phyloP scores from a whole-genome alignment of 208 protist genomes.

The Trypanosomatidae sp. region DNA sequence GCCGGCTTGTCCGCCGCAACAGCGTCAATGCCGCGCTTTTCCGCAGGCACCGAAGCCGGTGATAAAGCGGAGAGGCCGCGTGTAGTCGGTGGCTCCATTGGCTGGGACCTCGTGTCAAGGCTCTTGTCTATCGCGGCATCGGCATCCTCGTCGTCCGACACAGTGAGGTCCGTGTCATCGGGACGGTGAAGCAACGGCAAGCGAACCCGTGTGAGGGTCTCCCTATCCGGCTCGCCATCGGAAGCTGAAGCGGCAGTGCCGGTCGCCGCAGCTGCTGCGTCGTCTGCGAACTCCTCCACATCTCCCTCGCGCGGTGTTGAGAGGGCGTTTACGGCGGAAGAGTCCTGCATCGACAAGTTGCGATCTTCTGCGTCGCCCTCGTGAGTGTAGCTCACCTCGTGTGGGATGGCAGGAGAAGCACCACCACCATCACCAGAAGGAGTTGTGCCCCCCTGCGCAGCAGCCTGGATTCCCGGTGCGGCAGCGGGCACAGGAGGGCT shows the following conservation, averaged over 20 bases:
- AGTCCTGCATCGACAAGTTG: constrained; percentile 11
- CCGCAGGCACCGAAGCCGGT: neutral
- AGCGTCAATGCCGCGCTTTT: neutral
- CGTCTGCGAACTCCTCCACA: no score
- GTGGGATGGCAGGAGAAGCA: neutral
- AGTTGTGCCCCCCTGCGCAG: neutral
- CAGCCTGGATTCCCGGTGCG: constrained; percentile 1
- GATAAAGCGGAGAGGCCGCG: no score
- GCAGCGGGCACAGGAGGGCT: constrained; percentile 12
- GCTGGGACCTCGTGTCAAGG: no score
- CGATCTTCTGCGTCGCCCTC: constrained; percentile 19
- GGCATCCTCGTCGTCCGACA: no score
- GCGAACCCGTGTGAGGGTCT: no score
- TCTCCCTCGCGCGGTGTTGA: neutral
- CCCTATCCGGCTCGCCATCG: no score
- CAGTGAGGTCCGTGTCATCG: no score
- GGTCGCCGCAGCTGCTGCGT: neutral
- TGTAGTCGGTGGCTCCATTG: no score
- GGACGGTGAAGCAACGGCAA: no score
- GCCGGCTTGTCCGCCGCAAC: neutral
- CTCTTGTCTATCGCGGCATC: no score
- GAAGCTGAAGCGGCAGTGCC: no score
- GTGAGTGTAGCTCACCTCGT: constrained; percentile 22
- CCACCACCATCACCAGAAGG: neutral
- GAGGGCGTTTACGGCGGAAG: neutral